These are phyloP conservation scores for Penicillium verhagenii DNA, from an alignment of 495 filamentous ascomycete genomes.

Conservation along the genomic window DNA sequence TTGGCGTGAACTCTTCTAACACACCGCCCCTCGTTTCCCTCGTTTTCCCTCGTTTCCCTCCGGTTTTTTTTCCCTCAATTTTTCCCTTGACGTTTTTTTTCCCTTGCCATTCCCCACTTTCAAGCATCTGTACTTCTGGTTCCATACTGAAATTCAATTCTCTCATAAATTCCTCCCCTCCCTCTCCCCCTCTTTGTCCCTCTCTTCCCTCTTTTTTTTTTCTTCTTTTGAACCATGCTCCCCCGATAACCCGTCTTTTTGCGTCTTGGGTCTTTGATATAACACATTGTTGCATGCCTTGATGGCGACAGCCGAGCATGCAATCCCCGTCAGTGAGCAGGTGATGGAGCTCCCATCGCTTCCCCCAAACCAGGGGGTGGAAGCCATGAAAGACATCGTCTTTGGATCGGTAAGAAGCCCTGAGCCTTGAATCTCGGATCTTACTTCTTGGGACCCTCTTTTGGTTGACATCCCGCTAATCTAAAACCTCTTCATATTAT, in stretches of 20 bases:
- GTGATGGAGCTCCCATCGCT: slow-evolving; percentile 43
- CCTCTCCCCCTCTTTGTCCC: background rate
- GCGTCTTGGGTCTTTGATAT: slow-evolving; percentile 9
- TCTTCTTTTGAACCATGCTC: slow-evolving; percentile 20
- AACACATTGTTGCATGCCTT: slow-evolving; percentile 15
- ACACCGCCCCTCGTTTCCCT: slow-evolving; percentile 9
- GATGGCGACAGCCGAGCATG: slow-evolving; percentile 49
- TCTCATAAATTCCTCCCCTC: slow-evolving; percentile 13
- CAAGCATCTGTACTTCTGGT: slow-evolving; percentile 4
- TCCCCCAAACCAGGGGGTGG: slow-evolving; percentile 55
- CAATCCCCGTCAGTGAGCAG: slow-evolving; percentile 37
- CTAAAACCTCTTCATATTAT: no score
- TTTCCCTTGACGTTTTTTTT: slow-evolving; percentile 15
- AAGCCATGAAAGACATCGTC: slow-evolving; percentile 74
- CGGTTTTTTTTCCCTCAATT: slow-evolving; percentile 8
- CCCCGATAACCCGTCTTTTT: slow-evolving; percentile 33
- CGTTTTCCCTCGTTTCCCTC: slow-evolving; percentile 10
- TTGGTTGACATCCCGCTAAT: no score
- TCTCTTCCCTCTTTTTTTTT: background rate
- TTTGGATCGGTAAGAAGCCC: slow-evolving; percentile 73
- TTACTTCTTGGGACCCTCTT: no score
- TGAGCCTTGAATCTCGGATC: no score
- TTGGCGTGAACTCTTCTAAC: slow-evolving; percentile 2
- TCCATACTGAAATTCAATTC: slow-evolving; percentile 1
- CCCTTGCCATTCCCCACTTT: background rate